phyloP scores from a whole-genome alignment of 176 grass and related monocot species.

The Pontederia crassipes region DNA sequence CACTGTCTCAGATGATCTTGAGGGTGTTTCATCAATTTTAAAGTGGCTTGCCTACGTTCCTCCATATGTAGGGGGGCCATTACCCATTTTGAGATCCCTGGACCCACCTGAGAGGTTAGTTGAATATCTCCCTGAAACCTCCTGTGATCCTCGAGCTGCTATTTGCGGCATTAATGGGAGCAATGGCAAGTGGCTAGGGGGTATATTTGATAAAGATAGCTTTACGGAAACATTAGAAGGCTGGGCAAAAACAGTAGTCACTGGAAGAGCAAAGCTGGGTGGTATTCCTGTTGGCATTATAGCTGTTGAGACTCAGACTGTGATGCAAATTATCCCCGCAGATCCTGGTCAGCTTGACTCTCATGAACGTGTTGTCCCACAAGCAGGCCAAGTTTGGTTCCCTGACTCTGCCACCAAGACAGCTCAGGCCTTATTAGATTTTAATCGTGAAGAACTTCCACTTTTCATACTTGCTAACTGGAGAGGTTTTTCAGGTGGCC shows the following conservation, averaged over 20 bases:
- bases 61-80: conserved; percentile 72
- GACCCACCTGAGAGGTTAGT: conserved; percentile 84
- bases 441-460: conserved; percentile 79
- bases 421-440: conserved; percentile 80
- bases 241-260: conserved; percentile 95
- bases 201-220: conserved; percentile 86
- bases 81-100: conserved; percentile 72
- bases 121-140: conserved; percentile 73
- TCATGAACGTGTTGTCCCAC: conserved; percentile 74
- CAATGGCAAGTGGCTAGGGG: conserved; percentile 71
- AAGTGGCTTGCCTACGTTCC: conserved; percentile 99
- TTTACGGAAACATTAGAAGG: conserved; percentile 89
- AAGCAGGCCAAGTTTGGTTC: conserved; percentile 94
- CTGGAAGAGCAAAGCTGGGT: conserved; percentile 82
- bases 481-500: conserved; percentile 94
- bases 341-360: conserved; percentile 93
- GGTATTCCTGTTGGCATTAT: conserved; percentile 89
- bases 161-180: conserved; percentile 55
- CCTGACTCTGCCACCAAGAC: conserved; percentile 91
- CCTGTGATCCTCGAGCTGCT: conserved; percentile 82
- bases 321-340: conserved; percentile 89
- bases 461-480: conserved; percentile 93
- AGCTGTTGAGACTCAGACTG: conserved; percentile 86
- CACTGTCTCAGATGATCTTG: conserved; percentile 95
- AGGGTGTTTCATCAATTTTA: conserved; percentile 87